Conservation (phyloP, 116 monocot species). For the Cymodocea nodosa region DNA sequence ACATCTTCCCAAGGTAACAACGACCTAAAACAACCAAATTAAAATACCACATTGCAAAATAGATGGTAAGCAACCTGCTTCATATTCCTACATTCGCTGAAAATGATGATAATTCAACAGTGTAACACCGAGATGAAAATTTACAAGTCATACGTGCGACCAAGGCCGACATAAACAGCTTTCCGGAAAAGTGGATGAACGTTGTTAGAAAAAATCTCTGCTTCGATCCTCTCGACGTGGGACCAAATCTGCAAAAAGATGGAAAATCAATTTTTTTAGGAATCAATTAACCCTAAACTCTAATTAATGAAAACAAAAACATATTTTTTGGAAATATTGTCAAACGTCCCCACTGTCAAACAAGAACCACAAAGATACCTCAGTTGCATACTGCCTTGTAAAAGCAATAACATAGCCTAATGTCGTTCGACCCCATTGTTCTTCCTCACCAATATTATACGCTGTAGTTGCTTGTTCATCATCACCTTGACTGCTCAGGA, state of each 20-base stretch:
- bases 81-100: too few species aligned
- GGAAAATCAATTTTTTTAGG: too few species aligned
- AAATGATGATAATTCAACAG: too few species aligned
- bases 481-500: constrained; percentile 21
- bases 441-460: constrained; percentile 57
- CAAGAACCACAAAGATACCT: constrained; percentile 28
- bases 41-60: too few species aligned
- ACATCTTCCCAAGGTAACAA: too few species aligned
- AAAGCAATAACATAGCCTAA: constrained; percentile 81
- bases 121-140: not conserved
- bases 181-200: constrained; percentile 47
- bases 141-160: constrained; percentile 10
- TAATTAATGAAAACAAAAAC: too few species aligned
- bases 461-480: constrained; percentile 17
- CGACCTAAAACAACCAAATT: too few species aligned
- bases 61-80: too few species aligned
- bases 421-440: constrained; percentile 85
- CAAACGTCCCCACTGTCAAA: not conserved
- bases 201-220: constrained; percentile 45
- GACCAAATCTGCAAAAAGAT: constrained; percentile 63
- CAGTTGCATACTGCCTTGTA: constrained; percentile 80
- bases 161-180: constrained; percentile 59
- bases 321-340: too few species aligned
- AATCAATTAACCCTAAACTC: too few species aligned
- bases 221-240: constrained; percentile 52